Conservation (phyloP, 805 yeast genomes). For the Scheffersomyces ergatensis region DNA sequence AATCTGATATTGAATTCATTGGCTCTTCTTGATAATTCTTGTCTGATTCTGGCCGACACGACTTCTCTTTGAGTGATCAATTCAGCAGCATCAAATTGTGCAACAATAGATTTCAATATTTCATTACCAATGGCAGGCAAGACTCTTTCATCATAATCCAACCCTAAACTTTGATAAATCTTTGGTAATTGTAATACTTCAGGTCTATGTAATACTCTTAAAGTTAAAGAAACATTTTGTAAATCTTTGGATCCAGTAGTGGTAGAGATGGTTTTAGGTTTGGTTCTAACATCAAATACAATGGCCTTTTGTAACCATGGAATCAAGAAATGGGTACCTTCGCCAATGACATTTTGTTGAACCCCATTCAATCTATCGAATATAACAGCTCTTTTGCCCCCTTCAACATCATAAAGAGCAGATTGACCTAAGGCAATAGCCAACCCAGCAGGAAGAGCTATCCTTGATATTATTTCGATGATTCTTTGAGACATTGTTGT, state of each 20-base stretch:
- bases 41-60: constrained; percentile 88
- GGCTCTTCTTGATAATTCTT: constrained; percentile 88
- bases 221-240: constrained; percentile 99
- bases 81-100: constrained; percentile 98
- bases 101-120: constrained; percentile 93
- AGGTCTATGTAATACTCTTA: constrained; percentile 94
- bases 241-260: constrained; percentile 97
- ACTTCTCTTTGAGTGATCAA: constrained; percentile 98
- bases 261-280: constrained; percentile 93
- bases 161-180: constrained; percentile 89
- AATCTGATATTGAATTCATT: constrained; percentile 79
- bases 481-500: constrained; percentile 31
- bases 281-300: constrained; percentile 92
- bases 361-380: constrained; percentile 92
- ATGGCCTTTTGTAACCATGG: constrained; percentile 96
- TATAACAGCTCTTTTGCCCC: constrained; percentile 94
- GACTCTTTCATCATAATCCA: constrained; percentile 94
- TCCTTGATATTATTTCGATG: constrained; percentile 34
- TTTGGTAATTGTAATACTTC: constrained; percentile 73
- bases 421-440: constrained; percentile 72
- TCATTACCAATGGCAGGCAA: constrained; percentile 98
- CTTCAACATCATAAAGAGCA: constrained; percentile 90
- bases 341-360: constrained; percentile 84
- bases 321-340: constrained; percentile 92
- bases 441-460: constrained; percentile 72